A percentile compares a stretch with the other conserved stretches of the same genome.
phyloP scores from a whole-genome alignment of 176 grass and related monocot species.

The Themeda triandra region DNA sequence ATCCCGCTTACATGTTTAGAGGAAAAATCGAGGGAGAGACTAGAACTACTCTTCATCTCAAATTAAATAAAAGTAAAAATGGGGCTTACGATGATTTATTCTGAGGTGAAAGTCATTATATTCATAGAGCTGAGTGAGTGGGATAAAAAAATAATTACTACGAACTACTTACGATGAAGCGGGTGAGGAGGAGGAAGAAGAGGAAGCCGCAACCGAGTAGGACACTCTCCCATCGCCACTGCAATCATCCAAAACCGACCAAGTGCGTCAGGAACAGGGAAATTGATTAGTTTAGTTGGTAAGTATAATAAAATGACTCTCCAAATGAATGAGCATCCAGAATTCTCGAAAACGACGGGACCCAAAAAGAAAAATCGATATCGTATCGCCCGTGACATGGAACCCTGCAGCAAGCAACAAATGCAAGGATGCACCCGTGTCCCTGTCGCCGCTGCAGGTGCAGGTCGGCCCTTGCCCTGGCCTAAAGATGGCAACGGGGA shows the following conservation, averaged over 20 bases:
- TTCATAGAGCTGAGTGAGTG: too few species aligned
- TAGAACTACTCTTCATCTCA: background rate
- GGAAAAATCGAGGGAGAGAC: background rate
- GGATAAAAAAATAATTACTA: background rate
- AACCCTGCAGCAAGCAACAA: background rate
- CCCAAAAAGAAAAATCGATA: background rate
- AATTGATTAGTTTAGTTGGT: background rate
- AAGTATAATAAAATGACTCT: background rate
- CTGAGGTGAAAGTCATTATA: too few species aligned
- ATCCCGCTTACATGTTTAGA: background rate
- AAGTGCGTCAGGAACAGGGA: background rate
- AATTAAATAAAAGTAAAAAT: background rate
- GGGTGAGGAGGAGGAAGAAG: constrained; percentile 88
- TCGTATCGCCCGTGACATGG: background rate
- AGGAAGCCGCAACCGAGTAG: constrained; percentile 83
- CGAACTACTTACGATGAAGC: constrained; percentile 69
- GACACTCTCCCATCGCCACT: constrained; percentile 96
- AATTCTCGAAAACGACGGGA: background rate
- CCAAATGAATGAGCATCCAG: background rate
- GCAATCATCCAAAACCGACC: background rate
- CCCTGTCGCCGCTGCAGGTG: constrained; percentile 2
- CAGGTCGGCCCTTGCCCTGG: background rate
- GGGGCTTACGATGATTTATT: too few species aligned
- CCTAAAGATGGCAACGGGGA: too few species aligned
- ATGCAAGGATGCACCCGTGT: background rate